Evolutionary conservation across 495 filamentous ascomycete genomes (phyloP).

Genomic region (Aspergillus baeticus): DNA sequence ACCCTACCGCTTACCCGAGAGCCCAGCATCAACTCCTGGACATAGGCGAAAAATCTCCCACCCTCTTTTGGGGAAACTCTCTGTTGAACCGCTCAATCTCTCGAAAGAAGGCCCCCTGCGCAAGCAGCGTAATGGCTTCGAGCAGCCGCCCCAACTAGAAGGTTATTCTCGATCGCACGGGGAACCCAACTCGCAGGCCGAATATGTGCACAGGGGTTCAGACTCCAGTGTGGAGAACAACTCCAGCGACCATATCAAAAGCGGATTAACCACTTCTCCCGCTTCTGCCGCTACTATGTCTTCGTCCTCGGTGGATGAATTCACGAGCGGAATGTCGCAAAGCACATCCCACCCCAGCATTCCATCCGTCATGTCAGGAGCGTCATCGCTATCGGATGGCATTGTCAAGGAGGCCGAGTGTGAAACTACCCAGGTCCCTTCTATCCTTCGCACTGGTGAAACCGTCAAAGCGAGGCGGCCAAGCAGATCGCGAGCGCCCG

Average conservation of each 20-base stretch:
- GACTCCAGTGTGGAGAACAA: slow-evolving; percentile 33
- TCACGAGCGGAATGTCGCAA: slow-evolving; percentile 56
- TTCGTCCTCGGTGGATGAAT: slow-evolving; percentile 50
- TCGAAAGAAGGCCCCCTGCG: slow-evolving; percentile 42
- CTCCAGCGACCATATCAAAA: slow-evolving; percentile 48
- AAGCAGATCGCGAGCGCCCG: slow-evolving; percentile 23
- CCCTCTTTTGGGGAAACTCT: slow-evolving; percentile 34
- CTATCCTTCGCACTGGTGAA: slow-evolving; percentile 46
- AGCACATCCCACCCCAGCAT: slow-evolving; percentile 74
- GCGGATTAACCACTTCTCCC: slow-evolving; percentile 50
- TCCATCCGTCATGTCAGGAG: slow-evolving; percentile 73
- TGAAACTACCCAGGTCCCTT: slow-evolving; percentile 32
- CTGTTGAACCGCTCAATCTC: slow-evolving; percentile 45
- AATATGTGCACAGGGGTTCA: slow-evolving; percentile 48
- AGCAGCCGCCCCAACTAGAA: slow-evolving; percentile 27
- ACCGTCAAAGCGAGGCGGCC: slow-evolving; percentile 38
- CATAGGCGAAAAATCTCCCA: slow-evolving; percentile 42
- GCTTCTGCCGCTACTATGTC: slow-evolving; percentile 54
- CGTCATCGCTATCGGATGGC: slow-evolving; percentile 70
- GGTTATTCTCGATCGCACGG: slow-evolving; percentile 14
- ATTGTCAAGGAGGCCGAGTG: slow-evolving; percentile 23
- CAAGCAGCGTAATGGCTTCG: slow-evolving; percentile 32
- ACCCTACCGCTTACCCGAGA: slow-evolving; percentile 10
- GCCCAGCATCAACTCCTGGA: slow-evolving; percentile 20
- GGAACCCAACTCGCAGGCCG: slow-evolving; percentile 26